Evolutionary conservation across 805 yeast genomes (phyloP), one percentile per base, ranked within the genome.

Genomic region (Diddensiella santjacobensis): DNA sequence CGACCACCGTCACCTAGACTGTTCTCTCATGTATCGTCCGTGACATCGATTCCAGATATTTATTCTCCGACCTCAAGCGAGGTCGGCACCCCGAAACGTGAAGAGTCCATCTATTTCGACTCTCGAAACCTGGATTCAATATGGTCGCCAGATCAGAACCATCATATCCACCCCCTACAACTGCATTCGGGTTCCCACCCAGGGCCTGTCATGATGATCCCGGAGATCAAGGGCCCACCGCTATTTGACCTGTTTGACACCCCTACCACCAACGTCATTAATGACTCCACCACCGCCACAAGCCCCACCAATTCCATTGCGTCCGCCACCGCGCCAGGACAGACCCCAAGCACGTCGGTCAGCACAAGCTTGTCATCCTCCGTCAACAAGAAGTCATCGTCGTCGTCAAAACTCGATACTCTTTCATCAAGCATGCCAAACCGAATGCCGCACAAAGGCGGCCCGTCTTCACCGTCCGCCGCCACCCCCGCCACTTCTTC

Each of bases 31-130:
- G 47, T 45, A 15, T 46, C 49, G 15, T 47, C 51, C 2, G 35
- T 36, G 4, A 23, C 52, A 11, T 49, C 52, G 15, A 49, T 49
- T 15, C 36, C 44, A n/a, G 53, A 49, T 23, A 37, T 45, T 33
- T 46, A 45, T 23, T 26, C 45, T 4, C 45, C 48, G 22, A 19
- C 36, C 20, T 36, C 45, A 2, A 31, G 49, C 3, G 31, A 45
- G 10, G 15, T 38, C 10, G 42, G 26, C 33, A 40, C 33, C 19
- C 43, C 43, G 22, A 8, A 35, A n/a, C 38, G 38, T 15, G 38
- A 35, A 13, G 20, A 35, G 18, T 13, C 15, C 18, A 13, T 35
- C 20, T 35, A 35, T 35, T 35, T 35, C 18, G 38, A 35, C 20
- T 35, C 38, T 35, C 10, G 38, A 17, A 17, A 13, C 38, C 15